Evolutionary conservation across 257 asterid species (phyloP).

Genomic region (Coffea canephora): DNA sequence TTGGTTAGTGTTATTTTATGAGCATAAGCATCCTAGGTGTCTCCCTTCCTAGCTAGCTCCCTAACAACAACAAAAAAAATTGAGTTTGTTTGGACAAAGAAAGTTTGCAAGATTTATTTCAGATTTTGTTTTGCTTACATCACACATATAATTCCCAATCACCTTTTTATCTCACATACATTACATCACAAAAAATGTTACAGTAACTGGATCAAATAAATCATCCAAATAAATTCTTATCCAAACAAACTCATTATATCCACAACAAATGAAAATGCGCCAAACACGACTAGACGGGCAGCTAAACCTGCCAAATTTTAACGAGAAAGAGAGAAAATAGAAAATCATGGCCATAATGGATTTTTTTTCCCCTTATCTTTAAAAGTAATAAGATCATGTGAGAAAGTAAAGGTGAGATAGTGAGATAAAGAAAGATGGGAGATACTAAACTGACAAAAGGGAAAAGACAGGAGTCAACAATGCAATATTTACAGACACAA

Average conservation of each 20-base stretch:
- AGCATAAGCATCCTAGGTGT: not conserved
- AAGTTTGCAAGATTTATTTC: too few relatives aligned
- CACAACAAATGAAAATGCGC: not conserved
- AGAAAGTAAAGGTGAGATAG: not conserved
- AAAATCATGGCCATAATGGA: not conserved
- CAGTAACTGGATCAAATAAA: too few relatives aligned
- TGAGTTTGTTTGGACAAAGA: too few relatives aligned
- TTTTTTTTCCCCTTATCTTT: not conserved
- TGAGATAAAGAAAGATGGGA: not conserved
- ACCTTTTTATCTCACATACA: too few relatives aligned
- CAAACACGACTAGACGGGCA: not conserved
- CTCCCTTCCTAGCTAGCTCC: not conserved
- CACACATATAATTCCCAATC: too few relatives aligned
- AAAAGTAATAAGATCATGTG: not conserved
- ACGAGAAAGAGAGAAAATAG: not conserved
- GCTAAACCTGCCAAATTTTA: not conserved
- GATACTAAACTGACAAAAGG: constrained; percentile 18
- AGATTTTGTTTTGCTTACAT: too few relatives aligned
- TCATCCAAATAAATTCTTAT: too few relatives aligned
- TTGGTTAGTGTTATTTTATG: not conserved
- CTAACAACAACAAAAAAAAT: not conserved
- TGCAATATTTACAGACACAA: constrained; percentile 21
- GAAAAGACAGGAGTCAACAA: constrained; percentile 18
- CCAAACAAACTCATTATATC: too few relatives aligned
- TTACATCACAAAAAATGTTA: too few relatives aligned